Base-by-base conservation (phyloP, 768 basidiomycete genomes). In the Rhodosporidiobolus odoratus region DNA sequence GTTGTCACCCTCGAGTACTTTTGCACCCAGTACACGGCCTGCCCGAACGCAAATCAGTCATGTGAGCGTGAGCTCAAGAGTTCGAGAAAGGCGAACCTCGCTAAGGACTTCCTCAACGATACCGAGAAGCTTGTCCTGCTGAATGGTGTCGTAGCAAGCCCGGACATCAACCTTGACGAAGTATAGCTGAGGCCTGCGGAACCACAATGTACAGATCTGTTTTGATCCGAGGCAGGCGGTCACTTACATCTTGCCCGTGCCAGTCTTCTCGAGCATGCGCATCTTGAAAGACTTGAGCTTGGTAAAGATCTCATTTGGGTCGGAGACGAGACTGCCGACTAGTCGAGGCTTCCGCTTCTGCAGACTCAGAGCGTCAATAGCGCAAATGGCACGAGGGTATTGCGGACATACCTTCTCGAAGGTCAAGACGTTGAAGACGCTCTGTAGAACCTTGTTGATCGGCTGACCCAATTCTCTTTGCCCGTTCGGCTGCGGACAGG, bases 101-200 rank as follows among this genome's bases (percentile, higher is more conserved):
- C 87, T 86, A 58, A 99, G 82, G 5, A 97, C 77, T 4, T 85
- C 81, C 16, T 84, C 83, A 35, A 98, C 79, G 45, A 99, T 90
- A 47, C 85, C 83, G 40, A 98, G 80, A 53, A 99, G 80, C 76
- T 88, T 93, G 13, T 85, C 83, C 79, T 98, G 96, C 41, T 92
- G 87, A 67, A 98, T 98, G 0, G 90, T 92, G 80, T 99, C 96
- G 82, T 97, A 99, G 75, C 93, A 96, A 12, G 95, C 88, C 70
- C 89, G 89, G 25, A 98, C 92, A 77, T 99, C 96, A 34, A 96
- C 86, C 79, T 99, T 99, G 60, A 93, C 94, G 76, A 99, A 95
- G 79, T 93, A 98, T 10, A 98, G 80, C 72, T 87, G 87, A 0
- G 94, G 92, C 45, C 94, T 95, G 61, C 12, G 23, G 3, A n/a